Conservation (phyloP, 306 rosid species). For the Cyamopsis tetragonoloba region DNA sequence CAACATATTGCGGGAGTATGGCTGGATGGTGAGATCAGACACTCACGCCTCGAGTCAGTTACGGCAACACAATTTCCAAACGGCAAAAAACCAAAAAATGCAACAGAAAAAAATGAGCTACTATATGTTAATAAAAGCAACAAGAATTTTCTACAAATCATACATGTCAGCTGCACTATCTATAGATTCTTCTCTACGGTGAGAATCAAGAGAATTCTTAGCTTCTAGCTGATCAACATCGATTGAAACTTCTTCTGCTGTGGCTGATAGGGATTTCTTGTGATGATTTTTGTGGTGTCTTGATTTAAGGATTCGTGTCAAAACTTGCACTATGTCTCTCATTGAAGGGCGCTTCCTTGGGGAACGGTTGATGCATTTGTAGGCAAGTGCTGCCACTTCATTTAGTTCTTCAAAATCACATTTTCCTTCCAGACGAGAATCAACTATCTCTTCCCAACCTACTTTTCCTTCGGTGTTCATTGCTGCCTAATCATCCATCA, state of each 20-base stretch:
- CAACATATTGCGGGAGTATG: too few species aligned
- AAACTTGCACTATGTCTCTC: slow-evolving; percentile 89
- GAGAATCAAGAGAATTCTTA: slow-evolving; percentile 40
- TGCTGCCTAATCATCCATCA: slow-evolving; percentile 68
- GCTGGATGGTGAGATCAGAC: too few species aligned
- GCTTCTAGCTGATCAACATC: slow-evolving; percentile 59
- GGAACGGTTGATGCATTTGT: slow-evolving; percentile 70
- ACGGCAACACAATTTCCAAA: slow-evolving; percentile 20
- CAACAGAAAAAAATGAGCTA: slow-evolving; percentile 17
- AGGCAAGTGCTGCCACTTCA: slow-evolving; percentile 82
- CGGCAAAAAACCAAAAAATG: slow-evolving; percentile 25
- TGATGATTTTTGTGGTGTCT: slow-evolving; percentile 54
- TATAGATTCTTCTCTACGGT: slow-evolving; percentile 77
- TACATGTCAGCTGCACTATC: slow-evolving; percentile 70
- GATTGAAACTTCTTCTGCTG: slow-evolving; percentile 59
- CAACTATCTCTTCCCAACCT: slow-evolving; percentile 98
- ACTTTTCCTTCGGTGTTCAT: slow-evolving; percentile 88
- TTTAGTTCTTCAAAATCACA: slow-evolving; percentile 71
- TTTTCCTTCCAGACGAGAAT: slow-evolving; percentile 69
- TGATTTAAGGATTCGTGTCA: slow-evolving; percentile 55
- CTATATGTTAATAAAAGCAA: too few species aligned
- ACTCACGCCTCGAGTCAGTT: slow-evolving; percentile 12
- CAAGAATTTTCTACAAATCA: slow-evolving; percentile 53
- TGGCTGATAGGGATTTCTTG: slow-evolving; percentile 53
- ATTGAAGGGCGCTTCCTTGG: slow-evolving; percentile 84